phyloP scores from a whole-genome alignment of 805 yeast genomes.

The Metschnikowia hibisci region DNA sequence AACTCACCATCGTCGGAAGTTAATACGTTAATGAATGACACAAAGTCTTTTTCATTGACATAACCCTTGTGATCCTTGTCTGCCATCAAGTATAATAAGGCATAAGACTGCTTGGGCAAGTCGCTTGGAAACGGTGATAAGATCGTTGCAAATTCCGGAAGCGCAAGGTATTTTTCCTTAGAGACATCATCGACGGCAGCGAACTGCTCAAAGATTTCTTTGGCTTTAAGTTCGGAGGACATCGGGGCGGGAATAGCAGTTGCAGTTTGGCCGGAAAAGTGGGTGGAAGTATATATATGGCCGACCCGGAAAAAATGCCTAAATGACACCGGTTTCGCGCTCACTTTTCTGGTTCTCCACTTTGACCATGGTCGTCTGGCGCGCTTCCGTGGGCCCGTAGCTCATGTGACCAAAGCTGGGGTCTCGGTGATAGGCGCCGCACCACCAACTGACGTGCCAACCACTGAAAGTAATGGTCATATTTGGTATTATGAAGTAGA shows the following conservation, averaged over 20 bases:
- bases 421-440: constrained; percentile 5
- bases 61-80: constrained; percentile 71
- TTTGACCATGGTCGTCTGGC: constrained; percentile 1
- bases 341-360: constrained; percentile 5
- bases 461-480: too few species aligned
- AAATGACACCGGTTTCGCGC: constrained; percentile 5
- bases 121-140: constrained; percentile 41
- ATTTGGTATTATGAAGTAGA: too few species aligned
- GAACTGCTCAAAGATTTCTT: constrained; percentile 38
- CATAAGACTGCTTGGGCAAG: constrained; percentile 33
- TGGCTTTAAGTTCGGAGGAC: constrained; percentile 19
- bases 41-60: constrained; percentile 67
- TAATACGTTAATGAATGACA: constrained; percentile 58
- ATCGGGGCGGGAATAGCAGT: constrained; percentile 7
- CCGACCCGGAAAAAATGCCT: constrained; percentile 5
- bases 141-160: constrained; percentile 35
- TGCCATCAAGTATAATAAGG: constrained; percentile 72
- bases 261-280: neutral
- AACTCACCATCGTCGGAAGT: constrained; percentile 37
- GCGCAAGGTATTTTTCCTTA: constrained; percentile 25
- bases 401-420: constrained; percentile 6
- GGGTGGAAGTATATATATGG: constrained; percentile 2
- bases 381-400: constrained; percentile 7
- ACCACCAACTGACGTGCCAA: too few species aligned
- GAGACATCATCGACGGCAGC: constrained; percentile 24